phyloP scores from a whole-genome alignment of 345 rosid genomes.

The Moricandia arvensis region DNA sequence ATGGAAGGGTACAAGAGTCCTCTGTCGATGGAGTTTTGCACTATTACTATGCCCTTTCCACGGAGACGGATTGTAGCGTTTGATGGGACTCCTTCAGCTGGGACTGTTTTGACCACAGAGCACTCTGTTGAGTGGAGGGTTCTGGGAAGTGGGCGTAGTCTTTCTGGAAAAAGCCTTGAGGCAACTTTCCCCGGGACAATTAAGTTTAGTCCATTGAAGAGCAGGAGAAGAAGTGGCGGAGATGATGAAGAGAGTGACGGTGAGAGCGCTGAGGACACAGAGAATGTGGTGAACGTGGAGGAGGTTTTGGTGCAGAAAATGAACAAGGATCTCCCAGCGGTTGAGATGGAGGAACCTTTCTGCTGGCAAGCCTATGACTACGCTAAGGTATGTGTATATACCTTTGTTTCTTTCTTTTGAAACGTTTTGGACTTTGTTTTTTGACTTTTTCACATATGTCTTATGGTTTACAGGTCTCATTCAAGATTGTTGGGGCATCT shows the following conservation, averaged over 20 bases:
- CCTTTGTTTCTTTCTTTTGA: constrained; percentile 4
- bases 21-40: constrained; percentile 82
- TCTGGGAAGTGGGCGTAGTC: constrained; percentile 67
- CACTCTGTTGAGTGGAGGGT: constrained; percentile 92
- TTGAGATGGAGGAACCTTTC: constrained; percentile 89
- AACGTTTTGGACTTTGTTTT: background rate
- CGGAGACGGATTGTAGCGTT: constrained; percentile 71
- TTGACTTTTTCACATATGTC: background rate
- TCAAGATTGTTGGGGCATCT: constrained; percentile 80
- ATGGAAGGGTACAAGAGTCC: constrained; percentile 92
- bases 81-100: constrained; percentile 88
- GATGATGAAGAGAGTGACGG: constrained; percentile 75
- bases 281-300: constrained; percentile 69
- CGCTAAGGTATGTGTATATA: constrained; percentile 56
- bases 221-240: constrained; percentile 42
- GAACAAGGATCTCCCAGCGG: constrained; percentile 79
- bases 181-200: constrained; percentile 93
- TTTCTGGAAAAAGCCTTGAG: constrained; percentile 73
- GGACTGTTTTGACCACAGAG: constrained; percentile 74
- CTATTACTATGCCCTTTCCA: constrained; percentile 88
- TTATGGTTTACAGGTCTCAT: constrained; percentile 56
- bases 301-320: constrained; percentile 82
- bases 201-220: constrained; percentile 80
- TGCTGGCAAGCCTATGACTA: constrained; percentile 94
- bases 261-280: constrained; percentile 47